These are phyloP conservation scores for Goffeauzyma gilvescens DNA, from an alignment of 768 basidiomycete genomes.

Conservation along the genomic window DNA sequence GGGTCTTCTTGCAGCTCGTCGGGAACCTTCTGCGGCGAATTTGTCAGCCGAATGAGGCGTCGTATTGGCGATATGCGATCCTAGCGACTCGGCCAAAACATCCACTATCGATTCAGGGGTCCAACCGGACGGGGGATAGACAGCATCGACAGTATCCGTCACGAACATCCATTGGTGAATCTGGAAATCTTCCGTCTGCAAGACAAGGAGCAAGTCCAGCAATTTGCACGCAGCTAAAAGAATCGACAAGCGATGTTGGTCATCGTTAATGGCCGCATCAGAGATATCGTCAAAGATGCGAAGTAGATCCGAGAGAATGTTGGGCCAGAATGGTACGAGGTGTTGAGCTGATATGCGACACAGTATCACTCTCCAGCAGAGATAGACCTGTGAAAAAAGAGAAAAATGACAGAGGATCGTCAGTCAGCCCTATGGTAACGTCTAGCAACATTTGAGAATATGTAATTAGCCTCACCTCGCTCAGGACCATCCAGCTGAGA, in stretches of 20 bases:
- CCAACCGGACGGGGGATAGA: slow-evolving; percentile 67
- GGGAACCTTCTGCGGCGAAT: not conserved
- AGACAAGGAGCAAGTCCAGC: slow-evolving; percentile 69
- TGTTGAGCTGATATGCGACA: slow-evolving; percentile 82
- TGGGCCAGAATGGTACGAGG: slow-evolving; percentile 89
- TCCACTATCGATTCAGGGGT: slow-evolving; percentile 73
- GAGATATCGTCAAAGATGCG: slow-evolving; percentile 74
- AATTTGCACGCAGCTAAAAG: slow-evolving; percentile 83
- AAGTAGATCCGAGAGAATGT: slow-evolving; percentile 78
- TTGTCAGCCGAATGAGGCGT: not conserved
- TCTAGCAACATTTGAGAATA: no score
- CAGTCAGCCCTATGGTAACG: no score
- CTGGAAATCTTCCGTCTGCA: slow-evolving; percentile 96
- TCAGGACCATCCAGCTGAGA: slow-evolving; percentile 64
- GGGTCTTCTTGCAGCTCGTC: slow-evolving; percentile 45
- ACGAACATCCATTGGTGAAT: slow-evolving; percentile 98
- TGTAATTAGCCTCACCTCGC: slow-evolving; percentile 43
- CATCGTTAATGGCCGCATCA: slow-evolving; percentile 50
- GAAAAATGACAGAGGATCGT: not conserved
- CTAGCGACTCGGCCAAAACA: slow-evolving; percentile 62
- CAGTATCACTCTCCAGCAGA: slow-evolving; percentile 75
- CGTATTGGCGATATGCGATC: slow-evolving; percentile 30
- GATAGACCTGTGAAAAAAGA: slow-evolving; percentile 38
- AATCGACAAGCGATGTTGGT: slow-evolving; percentile 63
- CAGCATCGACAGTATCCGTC: slow-evolving; percentile 88